Conservation (phyloP, 23 red algal genomes). For the Agarophyton chilense region DNA sequence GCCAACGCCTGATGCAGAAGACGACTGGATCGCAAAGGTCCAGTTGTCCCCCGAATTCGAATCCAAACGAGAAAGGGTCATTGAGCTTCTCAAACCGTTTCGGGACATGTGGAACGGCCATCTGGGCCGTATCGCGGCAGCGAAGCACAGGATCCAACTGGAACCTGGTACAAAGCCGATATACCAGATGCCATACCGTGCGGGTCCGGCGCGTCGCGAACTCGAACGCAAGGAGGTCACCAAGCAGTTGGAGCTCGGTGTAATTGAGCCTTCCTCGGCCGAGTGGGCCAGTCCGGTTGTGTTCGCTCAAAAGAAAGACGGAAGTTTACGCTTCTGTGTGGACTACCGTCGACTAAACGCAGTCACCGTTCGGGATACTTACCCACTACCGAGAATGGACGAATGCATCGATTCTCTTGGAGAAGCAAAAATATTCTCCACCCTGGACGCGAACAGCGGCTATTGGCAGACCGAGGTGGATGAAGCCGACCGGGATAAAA, state of each 20-base stretch:
- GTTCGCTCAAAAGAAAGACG: conserved; percentile 13
- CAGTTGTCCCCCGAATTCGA: not conserved
- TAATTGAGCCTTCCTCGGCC: not conserved
- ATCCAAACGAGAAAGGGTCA: not conserved
- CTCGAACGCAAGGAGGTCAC: not conserved
- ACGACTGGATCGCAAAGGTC: not conserved
- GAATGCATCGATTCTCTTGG: too few relatives aligned
- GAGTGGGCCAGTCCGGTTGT: conserved; percentile 35
- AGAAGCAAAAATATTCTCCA: too few relatives aligned
- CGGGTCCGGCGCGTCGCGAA: not conserved
- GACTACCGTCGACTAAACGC: conserved; percentile 15
- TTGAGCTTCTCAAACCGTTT: conserved; percentile 1
- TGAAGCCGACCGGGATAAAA: too few relatives aligned
- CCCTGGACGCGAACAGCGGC: too few relatives aligned
- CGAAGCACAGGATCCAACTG: conserved; percentile 21
- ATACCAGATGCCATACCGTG: conserved; percentile 16
- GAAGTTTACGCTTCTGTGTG: conserved; percentile 7
- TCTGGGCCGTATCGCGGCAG: not conserved
- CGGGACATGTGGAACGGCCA: conserved; percentile 11
- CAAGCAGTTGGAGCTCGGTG: not conserved
- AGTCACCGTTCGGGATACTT: not conserved
- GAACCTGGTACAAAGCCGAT: not conserved
- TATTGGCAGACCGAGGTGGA: too few relatives aligned
- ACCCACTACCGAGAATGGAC: too few relatives aligned
- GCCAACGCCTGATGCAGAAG: not conserved